phyloP scores from a whole-genome alignment of 345 rosid genomes.

The Brassica juncea region DNA sequence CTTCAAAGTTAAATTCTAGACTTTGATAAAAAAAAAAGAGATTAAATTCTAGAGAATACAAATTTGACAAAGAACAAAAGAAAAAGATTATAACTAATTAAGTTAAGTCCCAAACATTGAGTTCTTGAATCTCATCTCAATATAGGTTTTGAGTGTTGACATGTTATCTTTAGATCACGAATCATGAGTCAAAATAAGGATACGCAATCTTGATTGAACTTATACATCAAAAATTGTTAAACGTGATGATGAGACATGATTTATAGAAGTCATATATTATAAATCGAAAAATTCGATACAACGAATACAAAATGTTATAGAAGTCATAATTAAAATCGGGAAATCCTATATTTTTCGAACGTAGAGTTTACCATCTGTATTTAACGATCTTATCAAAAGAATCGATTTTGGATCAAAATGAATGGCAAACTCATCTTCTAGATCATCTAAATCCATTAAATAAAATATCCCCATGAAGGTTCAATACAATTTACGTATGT shows the following conservation, averaged over 20 bases:
- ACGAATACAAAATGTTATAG: neutral
- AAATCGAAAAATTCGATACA: slow-evolving; percentile 2
- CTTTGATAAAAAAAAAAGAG: no score
- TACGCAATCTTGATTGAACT: no score
- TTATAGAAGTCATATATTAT: neutral
- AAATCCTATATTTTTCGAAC: neutral
- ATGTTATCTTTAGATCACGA: no score
- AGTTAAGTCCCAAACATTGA: no score
- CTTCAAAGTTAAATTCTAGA: no score
- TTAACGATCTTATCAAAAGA: neutral
- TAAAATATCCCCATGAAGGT: neutral
- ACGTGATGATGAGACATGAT: slow-evolving; percentile 18
- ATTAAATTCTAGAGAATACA: no score
- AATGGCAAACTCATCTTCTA: slow-evolving; percentile 26
- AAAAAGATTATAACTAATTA: no score
- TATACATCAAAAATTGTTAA: neutral
- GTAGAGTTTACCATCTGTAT: neutral
- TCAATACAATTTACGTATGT: no score
- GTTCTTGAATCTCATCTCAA: no score
- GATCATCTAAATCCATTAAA: slow-evolving; percentile 11
- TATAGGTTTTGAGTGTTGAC: no score
- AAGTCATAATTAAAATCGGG: neutral
- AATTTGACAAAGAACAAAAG: no score
- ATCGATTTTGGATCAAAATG: neutral
- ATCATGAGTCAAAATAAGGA: no score